phyloP scores from a whole-genome alignment of 768 basidiomycete genomes.

The Lyophyllum semitale region DNA sequence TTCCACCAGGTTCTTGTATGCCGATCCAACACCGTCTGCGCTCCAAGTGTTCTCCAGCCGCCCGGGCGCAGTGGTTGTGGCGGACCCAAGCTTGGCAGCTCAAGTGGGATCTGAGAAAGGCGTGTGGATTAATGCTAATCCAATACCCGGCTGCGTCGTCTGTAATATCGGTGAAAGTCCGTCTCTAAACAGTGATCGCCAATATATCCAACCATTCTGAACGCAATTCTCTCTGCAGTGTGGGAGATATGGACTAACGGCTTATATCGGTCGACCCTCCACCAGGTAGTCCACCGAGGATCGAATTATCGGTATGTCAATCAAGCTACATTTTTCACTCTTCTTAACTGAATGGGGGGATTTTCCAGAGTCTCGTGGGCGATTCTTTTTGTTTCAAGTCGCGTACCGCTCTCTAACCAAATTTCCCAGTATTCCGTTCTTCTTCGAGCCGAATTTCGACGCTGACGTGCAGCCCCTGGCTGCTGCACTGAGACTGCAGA shows the following conservation, averaged over 20 bases:
- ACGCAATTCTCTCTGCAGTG: conserved; percentile 45
- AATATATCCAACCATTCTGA: too few relatives aligned
- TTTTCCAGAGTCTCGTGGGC: conserved; percentile 69
- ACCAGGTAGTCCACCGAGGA: conserved; percentile 80
- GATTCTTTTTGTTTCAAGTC: not conserved
- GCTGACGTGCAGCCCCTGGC: conserved; percentile 67
- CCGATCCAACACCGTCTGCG: conserved; percentile 78
- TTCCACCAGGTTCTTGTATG: conserved; percentile 86
- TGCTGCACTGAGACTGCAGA: conserved; percentile 52
- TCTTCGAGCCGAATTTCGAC: conserved; percentile 89
- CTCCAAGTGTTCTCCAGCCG: conserved; percentile 76
- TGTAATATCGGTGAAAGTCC: conserved; percentile 92
- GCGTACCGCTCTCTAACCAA: not conserved
- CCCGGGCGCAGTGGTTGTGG: conserved; percentile 31
- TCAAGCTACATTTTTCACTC: conserved; percentile 1
- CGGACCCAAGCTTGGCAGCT: conserved; percentile 38
- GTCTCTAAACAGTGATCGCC: conserved; percentile 23
- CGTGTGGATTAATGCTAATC: conserved; percentile 83
- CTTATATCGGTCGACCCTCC: conserved; percentile 83
- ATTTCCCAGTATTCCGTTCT: conserved; percentile 75
- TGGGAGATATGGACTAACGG: conserved; percentile 93
- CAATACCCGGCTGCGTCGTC: conserved; percentile 79
- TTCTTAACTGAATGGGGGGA: not conserved
- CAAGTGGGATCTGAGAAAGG: conserved; percentile 63
- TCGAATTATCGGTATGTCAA: conserved; percentile 64